Conservation (phyloP, 306 rosid genomes). For the Glycine latifolia region DNA sequence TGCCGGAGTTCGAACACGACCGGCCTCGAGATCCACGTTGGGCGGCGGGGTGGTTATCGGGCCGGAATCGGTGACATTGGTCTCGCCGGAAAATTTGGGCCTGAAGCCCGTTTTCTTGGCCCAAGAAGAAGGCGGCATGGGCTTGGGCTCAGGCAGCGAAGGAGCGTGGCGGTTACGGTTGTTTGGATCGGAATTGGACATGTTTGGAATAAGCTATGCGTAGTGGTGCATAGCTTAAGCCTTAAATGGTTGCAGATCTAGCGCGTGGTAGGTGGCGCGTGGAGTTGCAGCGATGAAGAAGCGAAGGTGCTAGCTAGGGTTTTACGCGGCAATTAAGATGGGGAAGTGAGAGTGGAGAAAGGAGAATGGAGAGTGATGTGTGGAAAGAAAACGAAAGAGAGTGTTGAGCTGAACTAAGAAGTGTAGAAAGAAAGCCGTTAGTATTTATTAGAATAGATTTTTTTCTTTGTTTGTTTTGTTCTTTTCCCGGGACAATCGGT, state of each 20-base stretch:
- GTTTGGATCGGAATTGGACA: constrained; percentile 42
- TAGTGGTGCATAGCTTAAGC: constrained; percentile 27
- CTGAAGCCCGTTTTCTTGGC: constrained; percentile 89
- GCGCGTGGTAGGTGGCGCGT: neutral
- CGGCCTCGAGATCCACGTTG: constrained; percentile 71
- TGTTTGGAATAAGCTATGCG: neutral
- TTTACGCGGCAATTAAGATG: neutral
- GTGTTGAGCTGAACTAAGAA: neutral
- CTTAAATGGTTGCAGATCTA: constrained; percentile 27
- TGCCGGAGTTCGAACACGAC: constrained; percentile 48
- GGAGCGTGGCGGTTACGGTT: constrained; percentile 35
- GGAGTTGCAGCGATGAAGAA: constrained; percentile 28
- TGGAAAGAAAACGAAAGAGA: neutral
- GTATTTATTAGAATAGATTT: neutral
- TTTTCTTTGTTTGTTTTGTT: neutral
- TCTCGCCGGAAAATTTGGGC: constrained; percentile 96
- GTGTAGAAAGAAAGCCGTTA: neutral
- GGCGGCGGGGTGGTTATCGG: constrained; percentile 52
- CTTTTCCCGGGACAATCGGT: constrained; percentile 16
- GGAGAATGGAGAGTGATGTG: neutral
- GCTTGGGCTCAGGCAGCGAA: constrained; percentile 46
- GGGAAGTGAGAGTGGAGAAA: neutral
- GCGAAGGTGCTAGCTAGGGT: neutral
- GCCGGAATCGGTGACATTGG: constrained; percentile 72
- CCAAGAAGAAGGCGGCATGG: constrained; percentile 94